Percentiles rank a stretch among this genome's conserved stretches.
phyloP scores from a whole-genome alignment of 345 rosid genomes.

The Fremontodendron californicum region DNA sequence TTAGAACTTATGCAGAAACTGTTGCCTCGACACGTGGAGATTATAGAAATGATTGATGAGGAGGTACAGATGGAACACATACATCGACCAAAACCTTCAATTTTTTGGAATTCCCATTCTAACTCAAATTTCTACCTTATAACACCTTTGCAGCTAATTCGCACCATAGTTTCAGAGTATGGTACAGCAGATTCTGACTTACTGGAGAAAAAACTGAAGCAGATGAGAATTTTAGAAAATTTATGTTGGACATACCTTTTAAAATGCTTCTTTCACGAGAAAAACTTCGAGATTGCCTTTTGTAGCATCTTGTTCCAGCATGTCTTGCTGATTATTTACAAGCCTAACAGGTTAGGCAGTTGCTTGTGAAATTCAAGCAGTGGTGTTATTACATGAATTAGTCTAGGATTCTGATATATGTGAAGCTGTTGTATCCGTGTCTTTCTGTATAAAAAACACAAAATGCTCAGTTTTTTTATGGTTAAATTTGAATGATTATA shows the following conservation, averaged over 20 bases:
- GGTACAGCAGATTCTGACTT: constrained; percentile 49
- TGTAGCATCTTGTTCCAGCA: neutral
- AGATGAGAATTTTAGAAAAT: constrained; percentile 75
- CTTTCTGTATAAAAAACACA: neutral
- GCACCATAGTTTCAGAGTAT: constrained; percentile 55
- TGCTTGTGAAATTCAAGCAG: constrained; percentile 1
- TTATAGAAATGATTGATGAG: constrained; percentile 76
- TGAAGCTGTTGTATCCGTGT: neutral
- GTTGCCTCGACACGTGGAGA: constrained; percentile 76
- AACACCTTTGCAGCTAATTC: constrained; percentile 45
- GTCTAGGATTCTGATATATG: constrained; percentile 5
- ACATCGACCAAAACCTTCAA: neutral
- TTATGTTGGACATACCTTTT: neutral
- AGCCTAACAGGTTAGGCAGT: neutral
- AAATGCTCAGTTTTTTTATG: neutral
- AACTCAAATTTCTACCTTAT: constrained; percentile 17
- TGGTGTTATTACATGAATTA: neutral
- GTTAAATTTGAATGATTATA: neutral
- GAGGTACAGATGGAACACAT: constrained; percentile 46
- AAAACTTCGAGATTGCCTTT: neutral
- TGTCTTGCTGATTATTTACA: neutral
- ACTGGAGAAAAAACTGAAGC: constrained; percentile 57
- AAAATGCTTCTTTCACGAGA: neutral
- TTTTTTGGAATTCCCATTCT: neutral
- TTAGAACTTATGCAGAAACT: constrained; percentile 72